Percentiles rank a stretch among this genome's conserved stretches.
Conservation (phyloP, 352 stramenopile genomes). For the Albugo laibachii region DNA sequence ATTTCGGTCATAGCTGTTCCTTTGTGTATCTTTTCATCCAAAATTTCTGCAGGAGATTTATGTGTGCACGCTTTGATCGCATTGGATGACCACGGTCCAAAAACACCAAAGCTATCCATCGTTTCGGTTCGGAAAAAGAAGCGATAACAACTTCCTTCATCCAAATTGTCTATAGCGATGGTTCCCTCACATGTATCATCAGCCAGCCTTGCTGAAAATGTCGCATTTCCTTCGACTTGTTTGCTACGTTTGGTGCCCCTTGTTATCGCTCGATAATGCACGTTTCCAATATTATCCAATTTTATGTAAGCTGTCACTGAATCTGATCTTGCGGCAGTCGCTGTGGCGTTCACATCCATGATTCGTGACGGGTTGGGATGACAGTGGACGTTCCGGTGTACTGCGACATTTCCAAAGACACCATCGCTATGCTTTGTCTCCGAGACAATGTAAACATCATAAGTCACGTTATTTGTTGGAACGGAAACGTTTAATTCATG, state of each 20-base stretch:
- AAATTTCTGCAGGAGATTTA: too few species aligned
- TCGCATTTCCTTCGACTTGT: too few species aligned
- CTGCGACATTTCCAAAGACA: conserved; percentile 49
- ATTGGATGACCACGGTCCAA: conserved; percentile 28
- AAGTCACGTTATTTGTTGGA: conserved; percentile 25
- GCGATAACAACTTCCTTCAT: conserved; percentile 37
- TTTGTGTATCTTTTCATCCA: too few species aligned
- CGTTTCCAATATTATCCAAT: conserved; percentile 24
- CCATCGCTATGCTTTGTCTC: conserved; percentile 45
- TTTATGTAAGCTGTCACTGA: conserved; percentile 27
- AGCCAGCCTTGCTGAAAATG: not conserved
- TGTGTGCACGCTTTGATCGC: conserved; percentile 31
- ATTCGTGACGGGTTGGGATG: conserved; percentile 21
- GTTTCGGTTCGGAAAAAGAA: conserved; percentile 59
- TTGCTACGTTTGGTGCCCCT: conserved; percentile 1
- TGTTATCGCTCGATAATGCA: conserved; percentile 29
- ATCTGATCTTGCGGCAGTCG: conserved; percentile 45
- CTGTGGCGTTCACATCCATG: conserved; percentile 15
- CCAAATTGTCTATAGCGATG: conserved; percentile 17
- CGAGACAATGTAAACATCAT: conserved; percentile 53
- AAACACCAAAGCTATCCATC: conserved; percentile 43
- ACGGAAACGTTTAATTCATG: conserved; percentile 31
- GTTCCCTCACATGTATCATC: conserved; percentile 10
- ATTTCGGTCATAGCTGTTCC: too few species aligned
- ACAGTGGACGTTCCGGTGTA: conserved; percentile 25